A percentile compares a stretch with the other conserved stretches of the same genome.
These are phyloP conservation scores for Plasmodium gaboni DNA, from an alignment of 169 alveolate genomes.

Conservation along the genomic window DNA sequence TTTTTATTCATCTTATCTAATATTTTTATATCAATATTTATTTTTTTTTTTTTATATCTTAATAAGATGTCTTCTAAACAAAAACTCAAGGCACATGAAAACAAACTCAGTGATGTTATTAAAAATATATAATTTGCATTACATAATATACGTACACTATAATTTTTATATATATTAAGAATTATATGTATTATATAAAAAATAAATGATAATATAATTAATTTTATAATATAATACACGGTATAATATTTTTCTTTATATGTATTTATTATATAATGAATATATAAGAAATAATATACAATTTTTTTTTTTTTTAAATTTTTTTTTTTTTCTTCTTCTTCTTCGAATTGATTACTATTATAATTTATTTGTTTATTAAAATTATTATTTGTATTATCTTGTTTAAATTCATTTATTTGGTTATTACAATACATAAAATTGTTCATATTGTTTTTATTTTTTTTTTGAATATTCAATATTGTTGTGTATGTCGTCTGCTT, in stretches of 20 bases:
- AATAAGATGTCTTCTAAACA: conserved; percentile 10
- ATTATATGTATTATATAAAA: conserved; percentile 27
- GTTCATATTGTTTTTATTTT: neutral
- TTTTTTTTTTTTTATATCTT: neutral
- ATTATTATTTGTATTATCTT: neutral
- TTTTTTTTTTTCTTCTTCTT: neutral
- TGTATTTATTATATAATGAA: neutral
- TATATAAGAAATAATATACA: neutral
- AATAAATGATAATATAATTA: conserved; percentile 12
- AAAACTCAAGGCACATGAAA: conserved; percentile 25
- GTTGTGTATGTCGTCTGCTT: neutral
- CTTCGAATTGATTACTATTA: too few relatives aligned
- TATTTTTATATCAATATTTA: conserved; percentile 11
- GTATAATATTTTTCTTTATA: neutral
- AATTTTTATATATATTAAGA: conserved; percentile 17
- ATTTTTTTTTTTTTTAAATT: neutral
- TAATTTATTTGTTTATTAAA: too few relatives aligned
- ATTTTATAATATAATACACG: conserved; percentile 3
- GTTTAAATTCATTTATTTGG: neutral
- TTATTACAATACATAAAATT: neutral
- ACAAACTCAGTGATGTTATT: conserved; percentile 17
- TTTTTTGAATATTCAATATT: neutral
- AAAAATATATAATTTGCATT: conserved; percentile 62
- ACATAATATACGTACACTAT: conserved; percentile 56
- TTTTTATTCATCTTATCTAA: conserved; percentile 30